Conservation (phyloP, 1,139 yeast species). For the Kurtzmaniella quercitrusa region DNA sequence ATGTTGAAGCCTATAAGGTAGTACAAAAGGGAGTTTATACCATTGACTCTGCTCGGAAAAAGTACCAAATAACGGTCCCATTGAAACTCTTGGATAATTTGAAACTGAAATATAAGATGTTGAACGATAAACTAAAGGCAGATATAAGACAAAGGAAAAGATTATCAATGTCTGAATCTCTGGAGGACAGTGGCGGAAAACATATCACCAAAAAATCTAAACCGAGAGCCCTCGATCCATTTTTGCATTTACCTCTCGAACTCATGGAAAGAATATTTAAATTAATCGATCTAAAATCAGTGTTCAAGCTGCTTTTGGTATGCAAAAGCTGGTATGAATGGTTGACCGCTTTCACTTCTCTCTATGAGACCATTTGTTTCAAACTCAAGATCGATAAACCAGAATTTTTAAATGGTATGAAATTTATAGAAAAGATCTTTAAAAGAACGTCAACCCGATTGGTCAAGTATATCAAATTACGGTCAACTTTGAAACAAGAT, state of each 20-base stretch:
- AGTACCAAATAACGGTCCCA: slow-evolving; percentile 21
- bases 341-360: slow-evolving; percentile 21
- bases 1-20: slow-evolving; percentile 38
- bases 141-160: slow-evolving; percentile 5
- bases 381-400: slow-evolving; percentile 21
- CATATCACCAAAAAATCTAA: background rate
- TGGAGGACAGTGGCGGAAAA: background rate
- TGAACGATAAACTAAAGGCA: slow-evolving; percentile 20
- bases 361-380: slow-evolving; percentile 23
- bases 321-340: slow-evolving; percentile 28
- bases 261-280: slow-evolving; percentile 24
- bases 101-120: slow-evolving; percentile 18
- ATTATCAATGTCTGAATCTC: background rate
- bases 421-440: slow-evolving; percentile 21
- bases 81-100: slow-evolving; percentile 22
- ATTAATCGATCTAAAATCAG: slow-evolving; percentile 15
- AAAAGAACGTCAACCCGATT: slow-evolving; percentile 14
- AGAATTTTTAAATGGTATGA: slow-evolving; percentile 29
- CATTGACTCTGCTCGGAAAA: slow-evolving; percentile 23
- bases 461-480: slow-evolving; percentile 19
- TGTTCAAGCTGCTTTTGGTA: slow-evolving; percentile 29
- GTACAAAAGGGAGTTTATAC: slow-evolving; percentile 40
- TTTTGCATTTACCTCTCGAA: slow-evolving; percentile 26
- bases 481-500: slow-evolving; percentile 18
- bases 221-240: slow-evolving; percentile 21